Base-by-base conservation (phyloP, 2,329 filamentous ascomycete species). In the Pestalotiopsis sp. region DNA sequence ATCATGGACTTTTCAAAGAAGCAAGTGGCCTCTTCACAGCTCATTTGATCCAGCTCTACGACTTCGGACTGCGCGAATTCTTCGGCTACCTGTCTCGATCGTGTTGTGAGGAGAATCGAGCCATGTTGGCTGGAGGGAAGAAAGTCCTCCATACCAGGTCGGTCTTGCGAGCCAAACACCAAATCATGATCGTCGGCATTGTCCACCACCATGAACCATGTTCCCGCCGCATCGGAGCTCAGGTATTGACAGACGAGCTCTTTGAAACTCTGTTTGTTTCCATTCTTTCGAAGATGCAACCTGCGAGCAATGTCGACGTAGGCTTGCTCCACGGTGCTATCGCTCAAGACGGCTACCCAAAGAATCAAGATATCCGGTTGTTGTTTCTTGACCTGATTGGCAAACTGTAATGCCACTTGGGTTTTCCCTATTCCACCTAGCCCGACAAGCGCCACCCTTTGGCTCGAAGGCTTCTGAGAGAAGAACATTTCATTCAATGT, bases 231-330 rank as follows among this genome's bases (percentile, higher is more conserved):
- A 38, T 74, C 70, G 0, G 74, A 77, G 56, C 69, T 74, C 0
- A 82, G 72, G 23, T 78, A 71, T 3, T 65, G 61, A 13, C 87
- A 82, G 73, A 92, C 89, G 79, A 88, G 84, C 72, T 90, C 87
- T 66, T 87, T 85, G 49, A 89, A 74, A 70, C 92, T 90, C 61
- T 81, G 80, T 69, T 88, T 88, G 65, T 86, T 80, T 6, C 72
- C 72, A 61, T 85, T 85, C 2, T 86, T 80, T 13, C 81, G 52
- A 6, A 80, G 71, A 0, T 68, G 59, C 13, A 83, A 74, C 72
- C 76, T 73, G 52, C 72, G 74, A 1, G 75, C 77, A 3, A 83
- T 76, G 4, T 76, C 75, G 2, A 61, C 63, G 68, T 79, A 84
- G 13, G 80, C 80, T 66, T 81, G 77, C 49, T 83, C 75, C 67